Percentiles rank a stretch among this genome's conserved stretches.
Evolutionary conservation across 2,329 filamentous ascomycete species (phyloP).

Genomic region (Fusarium protoensiforme): DNA sequence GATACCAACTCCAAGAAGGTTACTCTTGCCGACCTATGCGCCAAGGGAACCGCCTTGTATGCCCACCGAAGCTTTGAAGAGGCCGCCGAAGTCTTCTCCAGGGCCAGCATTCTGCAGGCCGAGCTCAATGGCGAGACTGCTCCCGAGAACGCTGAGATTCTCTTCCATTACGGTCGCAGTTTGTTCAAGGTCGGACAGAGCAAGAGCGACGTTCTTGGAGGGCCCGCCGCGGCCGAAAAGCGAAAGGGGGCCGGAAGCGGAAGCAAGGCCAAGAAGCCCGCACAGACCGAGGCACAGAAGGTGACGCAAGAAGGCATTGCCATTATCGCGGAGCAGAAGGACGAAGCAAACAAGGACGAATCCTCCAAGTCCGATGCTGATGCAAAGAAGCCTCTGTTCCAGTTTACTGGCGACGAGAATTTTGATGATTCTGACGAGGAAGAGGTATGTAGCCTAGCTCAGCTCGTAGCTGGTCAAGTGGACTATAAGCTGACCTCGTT

Average conservation of each 20-base stretch:
- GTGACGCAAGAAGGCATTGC: slow-evolving; percentile 59
- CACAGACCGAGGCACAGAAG: slow-evolving; percentile 54
- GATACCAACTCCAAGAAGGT: slow-evolving; percentile 66
- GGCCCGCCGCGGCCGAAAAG: slow-evolving; percentile 72
- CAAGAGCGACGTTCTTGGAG: slow-evolving; percentile 94
- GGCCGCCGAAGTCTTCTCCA: slow-evolving; percentile 88
- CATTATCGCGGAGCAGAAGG: slow-evolving; percentile 57
- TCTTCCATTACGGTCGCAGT: slow-evolving; percentile 94
- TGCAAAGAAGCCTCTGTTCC: slow-evolving; percentile 82
- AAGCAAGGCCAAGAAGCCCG: slow-evolving; percentile 52
- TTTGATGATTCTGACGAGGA: slow-evolving; percentile 87
- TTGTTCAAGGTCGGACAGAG: slow-evolving; percentile 93
- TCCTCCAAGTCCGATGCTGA: slow-evolving; percentile 49
- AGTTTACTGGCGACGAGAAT: slow-evolving; percentile 94
- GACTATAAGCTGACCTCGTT: slow-evolving; percentile 15
- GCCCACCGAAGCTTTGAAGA: slow-evolving; percentile 88
- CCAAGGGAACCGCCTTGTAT: slow-evolving; percentile 86
- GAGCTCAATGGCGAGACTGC: slow-evolving; percentile 93
- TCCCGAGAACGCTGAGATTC: slow-evolving; percentile 89
- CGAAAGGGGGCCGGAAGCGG: slow-evolving; percentile 50
- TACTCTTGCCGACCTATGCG: slow-evolving; percentile 80
- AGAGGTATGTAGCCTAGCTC: slow-evolving; percentile 52
- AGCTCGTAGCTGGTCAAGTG: too few species aligned
- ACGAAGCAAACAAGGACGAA: slow-evolving; percentile 53
- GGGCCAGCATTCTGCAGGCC: slow-evolving; percentile 89